Evolutionary conservation across 768 basidiomycete species (phyloP).

Genomic region (Collybiopsis luxurians): DNA sequence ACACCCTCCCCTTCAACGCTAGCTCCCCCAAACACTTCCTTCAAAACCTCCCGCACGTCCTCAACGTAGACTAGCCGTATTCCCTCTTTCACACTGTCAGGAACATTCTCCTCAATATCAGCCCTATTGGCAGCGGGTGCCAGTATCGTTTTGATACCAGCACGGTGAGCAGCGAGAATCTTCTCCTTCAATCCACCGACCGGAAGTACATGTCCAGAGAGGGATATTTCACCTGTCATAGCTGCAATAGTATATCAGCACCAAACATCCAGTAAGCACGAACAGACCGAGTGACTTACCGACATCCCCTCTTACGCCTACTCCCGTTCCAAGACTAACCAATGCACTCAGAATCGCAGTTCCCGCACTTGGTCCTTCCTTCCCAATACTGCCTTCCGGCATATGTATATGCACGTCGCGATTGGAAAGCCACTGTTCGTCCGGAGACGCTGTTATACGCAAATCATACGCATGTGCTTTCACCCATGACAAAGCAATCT

Average conservation of each 20-base stretch:
- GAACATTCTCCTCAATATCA: constrained; percentile 97
- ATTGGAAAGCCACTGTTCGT: constrained; percentile 80
- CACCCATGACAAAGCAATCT: constrained; percentile 93
- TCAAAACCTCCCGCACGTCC: constrained; percentile 84
- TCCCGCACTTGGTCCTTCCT: constrained; percentile 96
- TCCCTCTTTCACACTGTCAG: constrained; percentile 91
- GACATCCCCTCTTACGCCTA: constrained; percentile 80
- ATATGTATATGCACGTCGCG: constrained; percentile 94
- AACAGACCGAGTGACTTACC: constrained; percentile 47
- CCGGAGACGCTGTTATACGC: constrained; percentile 72
- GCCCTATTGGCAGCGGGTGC: constrained; percentile 86
- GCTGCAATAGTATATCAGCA: constrained; percentile 41
- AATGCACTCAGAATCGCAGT: constrained; percentile 91
- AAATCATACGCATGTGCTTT: constrained; percentile 87
- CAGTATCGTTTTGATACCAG: constrained; percentile 90
- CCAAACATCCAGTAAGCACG: background rate
- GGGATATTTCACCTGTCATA: constrained; percentile 98
- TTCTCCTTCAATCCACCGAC: constrained; percentile 97
- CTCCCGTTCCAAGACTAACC: constrained; percentile 88
- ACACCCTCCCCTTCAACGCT: background rate
- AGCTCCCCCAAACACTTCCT: constrained; percentile 75
- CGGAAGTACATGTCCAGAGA: constrained; percentile 93
- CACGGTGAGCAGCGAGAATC: constrained; percentile 94
- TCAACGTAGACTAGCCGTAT: constrained; percentile 96
- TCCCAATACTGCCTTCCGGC: constrained; percentile 91